Percentiles rank a stretch among this genome's conserved stretches.
phyloP scores from a whole-genome alignment of 768 basidiomycete species.

The Boletellus sp. region DNA sequence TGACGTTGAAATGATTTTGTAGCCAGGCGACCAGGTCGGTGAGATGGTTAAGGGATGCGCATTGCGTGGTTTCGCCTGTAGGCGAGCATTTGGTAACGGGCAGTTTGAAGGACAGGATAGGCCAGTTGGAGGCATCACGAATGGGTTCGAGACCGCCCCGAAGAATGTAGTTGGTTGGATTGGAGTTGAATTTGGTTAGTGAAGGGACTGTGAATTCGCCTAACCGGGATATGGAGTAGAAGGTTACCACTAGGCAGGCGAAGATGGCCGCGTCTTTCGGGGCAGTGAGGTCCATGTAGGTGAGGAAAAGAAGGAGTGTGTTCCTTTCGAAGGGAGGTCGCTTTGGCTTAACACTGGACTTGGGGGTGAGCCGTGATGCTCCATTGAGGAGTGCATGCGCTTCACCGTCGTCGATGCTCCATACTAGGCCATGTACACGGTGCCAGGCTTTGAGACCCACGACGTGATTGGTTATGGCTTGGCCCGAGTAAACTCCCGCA shows the following conservation, averaged over 20 bases:
- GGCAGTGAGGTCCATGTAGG: conserved; percentile 24
- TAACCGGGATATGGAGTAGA: neutral
- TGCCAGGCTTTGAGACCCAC: conserved; percentile 52
- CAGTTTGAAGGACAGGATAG: too few species aligned
- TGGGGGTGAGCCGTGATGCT: neutral
- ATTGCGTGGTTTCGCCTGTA: neutral
- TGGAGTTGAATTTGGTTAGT: too few species aligned
- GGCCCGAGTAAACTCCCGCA: conserved; percentile 32
- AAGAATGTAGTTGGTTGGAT: too few species aligned
- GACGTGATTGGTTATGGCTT: conserved; percentile 34
- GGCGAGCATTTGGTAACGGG: too few species aligned
- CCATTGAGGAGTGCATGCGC: conserved; percentile 27
- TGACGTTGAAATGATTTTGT: too few species aligned
- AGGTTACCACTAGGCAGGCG: conserved; percentile 23
- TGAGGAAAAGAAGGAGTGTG: neutral
- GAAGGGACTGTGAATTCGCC: too few species aligned
- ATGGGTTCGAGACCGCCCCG: too few species aligned
- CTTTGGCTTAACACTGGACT: conserved; percentile 25
- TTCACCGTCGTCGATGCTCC: conserved; percentile 27
- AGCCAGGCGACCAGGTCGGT: neutral
- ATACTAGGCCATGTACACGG: conserved; percentile 36
- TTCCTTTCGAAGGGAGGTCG: conserved; percentile 28
- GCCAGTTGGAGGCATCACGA: too few species aligned
- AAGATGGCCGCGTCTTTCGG: conserved; percentile 35
- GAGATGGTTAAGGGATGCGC: neutral